phyloP scores from a whole-genome alignment of 768 basidiomycete species.

The Hygrocybe punicea region DNA sequence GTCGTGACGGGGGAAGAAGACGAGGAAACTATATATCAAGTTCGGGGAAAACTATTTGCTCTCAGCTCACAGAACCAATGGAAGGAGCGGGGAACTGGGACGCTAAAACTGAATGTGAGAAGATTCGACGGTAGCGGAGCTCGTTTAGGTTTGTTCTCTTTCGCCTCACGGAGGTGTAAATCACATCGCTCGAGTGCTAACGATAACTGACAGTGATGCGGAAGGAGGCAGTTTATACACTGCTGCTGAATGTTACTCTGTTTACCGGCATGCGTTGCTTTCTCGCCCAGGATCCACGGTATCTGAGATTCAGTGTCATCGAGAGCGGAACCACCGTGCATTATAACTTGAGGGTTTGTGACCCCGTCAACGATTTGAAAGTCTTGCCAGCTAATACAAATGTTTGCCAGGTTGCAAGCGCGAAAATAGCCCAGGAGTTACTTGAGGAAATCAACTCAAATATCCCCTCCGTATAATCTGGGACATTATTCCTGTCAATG shows the following conservation, averaged over 20 bases:
- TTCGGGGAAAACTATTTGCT: slow-evolving; percentile 70
- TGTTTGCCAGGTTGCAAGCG: slow-evolving; percentile 52
- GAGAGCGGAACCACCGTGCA: slow-evolving; percentile 59
- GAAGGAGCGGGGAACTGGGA: slow-evolving; percentile 76
- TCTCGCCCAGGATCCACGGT: slow-evolving; percentile 74
- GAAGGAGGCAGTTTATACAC: slow-evolving; percentile 75
- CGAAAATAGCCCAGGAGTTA: slow-evolving; percentile 69
- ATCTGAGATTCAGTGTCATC: slow-evolving; percentile 71
- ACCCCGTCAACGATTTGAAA: slow-evolving; percentile 9
- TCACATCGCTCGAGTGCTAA: background rate
- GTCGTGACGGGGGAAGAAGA: slow-evolving; percentile 81
- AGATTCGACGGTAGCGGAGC: slow-evolving; percentile 61
- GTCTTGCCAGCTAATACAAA: background rate
- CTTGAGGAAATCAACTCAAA: slow-evolving; percentile 54
- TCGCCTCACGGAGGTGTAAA: too few species aligned
- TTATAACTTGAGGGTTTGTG: slow-evolving; percentile 70
- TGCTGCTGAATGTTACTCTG: slow-evolving; percentile 70
- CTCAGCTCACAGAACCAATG: slow-evolving; percentile 60
- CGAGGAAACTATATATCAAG: slow-evolving; percentile 71
- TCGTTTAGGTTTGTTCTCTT: slow-evolving; percentile 10
- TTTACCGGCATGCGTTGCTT: slow-evolving; percentile 76
- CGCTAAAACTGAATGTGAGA: slow-evolving; percentile 66
- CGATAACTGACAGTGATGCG: slow-evolving; percentile 60
- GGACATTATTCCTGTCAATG: background rate
- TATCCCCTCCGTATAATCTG: slow-evolving; percentile 36